phyloP scores from a whole-genome alignment of 192 early-diverging fungal genomes.

The Backusella tuberculispora region DNA sequence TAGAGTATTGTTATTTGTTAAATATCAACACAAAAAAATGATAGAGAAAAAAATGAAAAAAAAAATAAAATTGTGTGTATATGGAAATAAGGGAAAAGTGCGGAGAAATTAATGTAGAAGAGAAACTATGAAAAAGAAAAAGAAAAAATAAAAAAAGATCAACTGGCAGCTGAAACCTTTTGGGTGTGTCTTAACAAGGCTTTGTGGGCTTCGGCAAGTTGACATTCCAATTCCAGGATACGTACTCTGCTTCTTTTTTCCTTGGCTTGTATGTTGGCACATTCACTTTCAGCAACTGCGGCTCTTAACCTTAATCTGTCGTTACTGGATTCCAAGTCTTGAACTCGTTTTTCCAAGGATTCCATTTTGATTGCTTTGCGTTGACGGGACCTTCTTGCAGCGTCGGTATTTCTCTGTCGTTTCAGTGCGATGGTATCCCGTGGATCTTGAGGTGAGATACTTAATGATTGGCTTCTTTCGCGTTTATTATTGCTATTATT shows the following conservation, averaged over 20 bases:
- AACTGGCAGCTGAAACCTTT: constrained; percentile 9
- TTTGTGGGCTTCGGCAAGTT: constrained; percentile 49
- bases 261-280: constrained; percentile 37
- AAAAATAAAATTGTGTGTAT: neutral
- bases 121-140: neutral
- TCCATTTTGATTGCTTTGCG: constrained; percentile 78
- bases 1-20: constrained; percentile 21
- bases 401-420: constrained; percentile 72
- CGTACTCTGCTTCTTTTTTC: constrained; percentile 43
- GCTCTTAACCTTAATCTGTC: constrained; percentile 56
- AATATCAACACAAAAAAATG: constrained; percentile 28
- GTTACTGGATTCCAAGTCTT: constrained; percentile 76
- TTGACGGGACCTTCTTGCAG: constrained; percentile 87
- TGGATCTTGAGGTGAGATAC: neutral
- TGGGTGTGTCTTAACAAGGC: constrained; percentile 26
- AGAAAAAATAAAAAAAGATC: neutral
- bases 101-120: neutral
- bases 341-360: constrained; percentile 74
- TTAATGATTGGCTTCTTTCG: constrained; percentile 17
- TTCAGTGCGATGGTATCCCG: constrained; percentile 8
- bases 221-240: constrained; percentile 46
- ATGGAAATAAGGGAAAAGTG: neutral
- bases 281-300: constrained; percentile 52
- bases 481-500: neutral
- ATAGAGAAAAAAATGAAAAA: neutral